phyloP scores from a whole-genome alignment of 2,329 filamentous ascomycete genomes.

The Pestalotiopsis sp. region DNA sequence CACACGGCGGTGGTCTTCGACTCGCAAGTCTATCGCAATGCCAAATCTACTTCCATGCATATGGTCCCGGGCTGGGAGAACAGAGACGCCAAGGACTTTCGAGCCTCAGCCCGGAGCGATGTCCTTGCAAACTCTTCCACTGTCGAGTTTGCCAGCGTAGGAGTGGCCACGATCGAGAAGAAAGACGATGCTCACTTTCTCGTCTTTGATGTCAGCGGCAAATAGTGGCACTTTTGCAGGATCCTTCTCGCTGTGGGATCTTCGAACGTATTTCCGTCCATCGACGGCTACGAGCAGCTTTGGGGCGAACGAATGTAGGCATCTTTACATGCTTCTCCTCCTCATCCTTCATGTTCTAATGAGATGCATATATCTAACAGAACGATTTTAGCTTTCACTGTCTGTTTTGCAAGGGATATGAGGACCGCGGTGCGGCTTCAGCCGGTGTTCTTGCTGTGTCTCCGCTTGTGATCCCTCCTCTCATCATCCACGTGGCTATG shows the following conservation, averaged over 20 bases:
- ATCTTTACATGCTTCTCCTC: background rate
- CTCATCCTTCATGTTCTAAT: background rate
- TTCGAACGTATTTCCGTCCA: slow-evolving; percentile 49
- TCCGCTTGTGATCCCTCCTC: slow-evolving; percentile 9
- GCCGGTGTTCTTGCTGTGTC: slow-evolving; percentile 9
- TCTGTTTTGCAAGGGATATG: slow-evolving; percentile 61
- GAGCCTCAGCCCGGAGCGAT: background rate
- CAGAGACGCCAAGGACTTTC: background rate
- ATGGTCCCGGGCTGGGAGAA: slow-evolving; percentile 5
- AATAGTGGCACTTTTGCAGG: slow-evolving; percentile 49
- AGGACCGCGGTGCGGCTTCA: slow-evolving; percentile 47
- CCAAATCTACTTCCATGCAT: slow-evolving; percentile 1
- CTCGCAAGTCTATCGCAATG: background rate
- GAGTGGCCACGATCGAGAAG: background rate
- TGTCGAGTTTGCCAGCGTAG: background rate
- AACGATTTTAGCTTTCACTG: slow-evolving; percentile 51
- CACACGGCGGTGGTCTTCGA: slow-evolving; percentile 2
- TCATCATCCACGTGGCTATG: slow-evolving; percentile 18
- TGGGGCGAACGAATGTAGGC: slow-evolving; percentile 55
- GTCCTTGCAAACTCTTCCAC: background rate
- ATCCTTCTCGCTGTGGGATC: slow-evolving; percentile 58
- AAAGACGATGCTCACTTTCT: slow-evolving; percentile 21
- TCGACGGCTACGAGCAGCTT: slow-evolving; percentile 55
- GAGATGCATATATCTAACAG: slow-evolving; percentile 4
- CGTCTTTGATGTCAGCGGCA: slow-evolving; percentile 40